Evolutionary conservation across 306 rosid genomes (phyloP).

Genomic region (Erythrophleum fordii): DNA sequence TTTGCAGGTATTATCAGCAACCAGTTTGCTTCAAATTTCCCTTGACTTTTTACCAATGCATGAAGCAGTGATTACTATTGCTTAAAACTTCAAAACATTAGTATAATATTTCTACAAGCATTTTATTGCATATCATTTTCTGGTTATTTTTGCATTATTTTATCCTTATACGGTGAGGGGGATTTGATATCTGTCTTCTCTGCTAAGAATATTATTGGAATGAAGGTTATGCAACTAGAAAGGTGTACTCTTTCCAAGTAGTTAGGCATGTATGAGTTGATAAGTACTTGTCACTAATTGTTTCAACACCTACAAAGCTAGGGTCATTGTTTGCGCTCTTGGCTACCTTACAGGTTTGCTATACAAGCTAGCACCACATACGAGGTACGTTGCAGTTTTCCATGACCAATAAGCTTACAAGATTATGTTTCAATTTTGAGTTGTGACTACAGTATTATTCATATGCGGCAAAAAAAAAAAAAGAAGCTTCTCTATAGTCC

Average conservation of each 20-base stretch:
- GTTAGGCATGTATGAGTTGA: not conserved
- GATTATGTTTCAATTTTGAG: not conserved
- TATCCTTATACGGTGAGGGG: not conserved
- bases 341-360: not conserved
- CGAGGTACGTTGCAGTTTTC: not conserved
- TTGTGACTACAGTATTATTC: not conserved
- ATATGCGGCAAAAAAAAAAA: not conserved
- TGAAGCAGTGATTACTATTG: not conserved
- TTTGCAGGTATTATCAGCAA: conserved; percentile 36
- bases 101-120: not conserved
- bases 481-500: conserved; percentile 8
- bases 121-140: not conserved
- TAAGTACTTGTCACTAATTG: not conserved
- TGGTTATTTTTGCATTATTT: conserved; percentile 4
- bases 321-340: not conserved
- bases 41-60: not conserved
- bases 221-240: not conserved
- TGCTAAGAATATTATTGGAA: not conserved
- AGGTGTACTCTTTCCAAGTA: not conserved
- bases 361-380: not conserved
- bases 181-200: conserved; percentile 5
- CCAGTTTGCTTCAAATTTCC: not conserved
- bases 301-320: not conserved
- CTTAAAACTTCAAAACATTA: not conserved
- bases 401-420: not conserved